Conservation (phyloP, 2,329 filamentous ascomycete genomes). For the Zymoseptoria crescenta region DNA sequence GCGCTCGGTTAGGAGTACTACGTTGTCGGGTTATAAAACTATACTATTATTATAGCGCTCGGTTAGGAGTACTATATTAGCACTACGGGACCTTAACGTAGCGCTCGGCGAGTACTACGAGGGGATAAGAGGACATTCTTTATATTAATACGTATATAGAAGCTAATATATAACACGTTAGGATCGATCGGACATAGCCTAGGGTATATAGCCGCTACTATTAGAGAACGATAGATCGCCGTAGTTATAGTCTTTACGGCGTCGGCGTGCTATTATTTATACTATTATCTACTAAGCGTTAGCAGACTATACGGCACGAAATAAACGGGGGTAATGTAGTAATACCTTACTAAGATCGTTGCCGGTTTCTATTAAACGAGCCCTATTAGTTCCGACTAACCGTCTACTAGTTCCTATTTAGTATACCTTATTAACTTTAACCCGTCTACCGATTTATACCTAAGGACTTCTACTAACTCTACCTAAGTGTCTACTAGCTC, state of each 20-base stretch:
- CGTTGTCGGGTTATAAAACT: too few species aligned
- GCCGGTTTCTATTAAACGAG: background rate
- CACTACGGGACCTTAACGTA: background rate
- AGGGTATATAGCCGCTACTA: background rate
- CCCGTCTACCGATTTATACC: too few species aligned
- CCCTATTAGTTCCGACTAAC: background rate
- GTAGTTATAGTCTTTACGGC: background rate
- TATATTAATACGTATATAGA: background rate
- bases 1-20: too few species aligned
- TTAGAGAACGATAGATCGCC: too few species aligned
- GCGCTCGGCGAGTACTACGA: background rate
- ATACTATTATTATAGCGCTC: too few species aligned
- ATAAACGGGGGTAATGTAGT: background rate
- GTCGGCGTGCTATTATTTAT: background rate
- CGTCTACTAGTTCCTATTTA: too few species aligned
- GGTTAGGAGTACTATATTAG: too few species aligned
- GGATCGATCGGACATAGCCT: background rate
- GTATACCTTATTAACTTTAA: too few species aligned
- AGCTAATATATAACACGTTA: background rate
- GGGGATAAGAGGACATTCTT: background rate
- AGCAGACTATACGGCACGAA: background rate
- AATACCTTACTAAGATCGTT: too few species aligned
- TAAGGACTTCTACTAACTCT: too few species aligned
- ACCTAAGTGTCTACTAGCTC: background rate
- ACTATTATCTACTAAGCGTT: background rate